Evolutionary conservation across 371 early-diverging fungal genomes (phyloP).

Genomic region (Mucor saturninus): DNA sequence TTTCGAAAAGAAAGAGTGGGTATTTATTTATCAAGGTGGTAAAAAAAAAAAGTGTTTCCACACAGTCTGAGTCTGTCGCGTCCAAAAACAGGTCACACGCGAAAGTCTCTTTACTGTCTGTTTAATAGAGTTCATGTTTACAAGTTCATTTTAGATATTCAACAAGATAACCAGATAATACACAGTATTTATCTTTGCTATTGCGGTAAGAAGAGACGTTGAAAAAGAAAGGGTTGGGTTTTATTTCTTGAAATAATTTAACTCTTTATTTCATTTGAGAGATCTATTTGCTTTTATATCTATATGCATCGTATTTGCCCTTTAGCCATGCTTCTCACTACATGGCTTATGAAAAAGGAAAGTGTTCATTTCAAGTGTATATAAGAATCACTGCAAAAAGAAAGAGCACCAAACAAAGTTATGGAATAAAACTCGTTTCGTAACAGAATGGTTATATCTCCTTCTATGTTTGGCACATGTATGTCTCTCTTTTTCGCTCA

Average conservation of each 20-base stretch:
- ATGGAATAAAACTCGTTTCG: background rate
- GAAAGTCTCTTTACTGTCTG: background rate
- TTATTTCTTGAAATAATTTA: too few relatives aligned
- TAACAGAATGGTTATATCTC: background rate
- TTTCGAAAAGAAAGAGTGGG: background rate
- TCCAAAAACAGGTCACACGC: background rate
- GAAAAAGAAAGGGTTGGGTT: too few relatives aligned
- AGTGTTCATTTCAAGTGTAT: constrained; percentile 10
- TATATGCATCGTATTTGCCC: too few relatives aligned
- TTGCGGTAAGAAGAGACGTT: too few relatives aligned
- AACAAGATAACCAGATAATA: too few relatives aligned
- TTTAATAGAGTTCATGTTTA: too few relatives aligned
- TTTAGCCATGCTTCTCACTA: too few relatives aligned
- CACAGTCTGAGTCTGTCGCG: background rate
- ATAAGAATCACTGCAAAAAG: constrained; percentile 1
- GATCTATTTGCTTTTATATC: too few relatives aligned
- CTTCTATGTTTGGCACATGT: background rate
- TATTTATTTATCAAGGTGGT: background rate
- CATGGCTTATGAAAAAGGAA: background rate
- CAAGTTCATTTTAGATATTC: too few relatives aligned
- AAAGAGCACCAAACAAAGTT: background rate
- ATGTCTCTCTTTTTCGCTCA: background rate
- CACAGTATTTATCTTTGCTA: too few relatives aligned
- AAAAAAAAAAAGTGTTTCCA: background rate
- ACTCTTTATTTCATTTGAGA: too few relatives aligned